Conservation (phyloP, 1,139 yeast species). For the Nakaseomyces nivariensis region DNA sequence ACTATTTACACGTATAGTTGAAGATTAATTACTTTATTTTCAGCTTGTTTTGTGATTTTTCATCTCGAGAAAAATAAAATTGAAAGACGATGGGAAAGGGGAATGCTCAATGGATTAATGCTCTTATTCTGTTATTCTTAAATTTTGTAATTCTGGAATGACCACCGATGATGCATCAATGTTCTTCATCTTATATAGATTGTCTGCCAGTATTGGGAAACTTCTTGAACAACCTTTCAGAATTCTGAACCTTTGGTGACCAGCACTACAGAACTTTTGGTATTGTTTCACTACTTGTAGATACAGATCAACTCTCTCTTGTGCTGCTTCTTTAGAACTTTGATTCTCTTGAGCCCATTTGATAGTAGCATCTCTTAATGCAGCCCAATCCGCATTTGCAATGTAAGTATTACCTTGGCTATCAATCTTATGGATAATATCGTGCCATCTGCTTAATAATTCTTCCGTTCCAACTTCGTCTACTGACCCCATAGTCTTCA, state of each 20-base stretch:
- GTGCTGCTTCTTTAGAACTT: conserved; percentile 6
- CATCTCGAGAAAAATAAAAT: no score
- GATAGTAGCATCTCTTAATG: conserved; percentile 72
- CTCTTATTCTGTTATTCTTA: conserved; percentile 5
- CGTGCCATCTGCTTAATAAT: conserved; percentile 52
- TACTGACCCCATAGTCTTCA: conserved; percentile 64
- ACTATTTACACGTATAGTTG: neutral
- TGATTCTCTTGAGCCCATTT: conserved; percentile 22
- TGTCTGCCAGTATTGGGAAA: conserved; percentile 29
- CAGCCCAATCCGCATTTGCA: conserved; percentile 84
- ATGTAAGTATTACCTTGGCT: conserved; percentile 45
- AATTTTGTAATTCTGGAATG: conserved; percentile 28
- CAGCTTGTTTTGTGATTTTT: neutral
- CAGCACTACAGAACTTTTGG: conserved; percentile 36
- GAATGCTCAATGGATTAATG: no score
- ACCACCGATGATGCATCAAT: conserved; percentile 22
- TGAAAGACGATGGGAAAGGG: neutral
- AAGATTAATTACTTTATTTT: no score
- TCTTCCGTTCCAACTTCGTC: conserved; percentile 40
- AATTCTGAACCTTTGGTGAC: conserved; percentile 32
- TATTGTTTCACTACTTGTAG: conserved; percentile 45
- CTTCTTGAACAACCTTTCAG: conserved; percentile 30
- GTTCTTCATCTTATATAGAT: conserved; percentile 27
- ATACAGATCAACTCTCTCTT: conserved; percentile 43
- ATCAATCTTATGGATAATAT: conserved; percentile 44